phyloP scores from a whole-genome alignment of 2,329 filamentous ascomycete species.

The Diplodia sapinea region DNA sequence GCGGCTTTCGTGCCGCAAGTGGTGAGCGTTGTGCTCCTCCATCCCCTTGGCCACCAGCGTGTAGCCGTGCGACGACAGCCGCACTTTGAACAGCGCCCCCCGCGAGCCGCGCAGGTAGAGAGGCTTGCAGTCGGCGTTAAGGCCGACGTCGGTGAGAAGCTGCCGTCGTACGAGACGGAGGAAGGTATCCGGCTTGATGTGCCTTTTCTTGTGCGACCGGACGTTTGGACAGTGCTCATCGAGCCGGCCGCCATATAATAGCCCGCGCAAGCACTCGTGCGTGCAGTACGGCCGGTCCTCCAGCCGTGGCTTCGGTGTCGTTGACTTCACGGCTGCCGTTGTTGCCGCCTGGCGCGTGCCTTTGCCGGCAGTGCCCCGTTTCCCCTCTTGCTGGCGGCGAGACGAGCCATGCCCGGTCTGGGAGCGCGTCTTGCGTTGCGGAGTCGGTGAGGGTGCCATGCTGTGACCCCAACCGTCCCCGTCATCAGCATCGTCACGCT shows the following conservation, averaged over 20 bases:
- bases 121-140: too few species aligned
- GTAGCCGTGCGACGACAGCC: conserved; percentile 51
- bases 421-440: neutral
- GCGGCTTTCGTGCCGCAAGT: conserved; percentile 34
- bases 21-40: conserved; percentile 34
- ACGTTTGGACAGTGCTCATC: conserved; percentile 50
- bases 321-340: too few species aligned
- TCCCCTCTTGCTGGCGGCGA: neutral
- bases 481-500: neutral
- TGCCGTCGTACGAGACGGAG: conserved; percentile 44
- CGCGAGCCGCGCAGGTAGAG: too few species aligned
- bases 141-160: too few species aligned
- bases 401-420: neutral
- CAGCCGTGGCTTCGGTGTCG: neutral
- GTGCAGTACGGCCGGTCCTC: conserved; percentile 47
- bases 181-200: conserved; percentile 39
- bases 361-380: neutral
- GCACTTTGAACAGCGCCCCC: conserved; percentile 52
- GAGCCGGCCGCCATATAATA: conserved; percentile 41
- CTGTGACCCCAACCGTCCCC: neutral
- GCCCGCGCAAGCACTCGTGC: conserved; percentile 48
- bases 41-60: conserved; percentile 53
- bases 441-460: neutral
- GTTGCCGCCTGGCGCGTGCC: too few species aligned
- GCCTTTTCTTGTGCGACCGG: conserved; percentile 40